Conservation (phyloP, 345 rosid genomes). For the Moricandia arvensis region DNA sequence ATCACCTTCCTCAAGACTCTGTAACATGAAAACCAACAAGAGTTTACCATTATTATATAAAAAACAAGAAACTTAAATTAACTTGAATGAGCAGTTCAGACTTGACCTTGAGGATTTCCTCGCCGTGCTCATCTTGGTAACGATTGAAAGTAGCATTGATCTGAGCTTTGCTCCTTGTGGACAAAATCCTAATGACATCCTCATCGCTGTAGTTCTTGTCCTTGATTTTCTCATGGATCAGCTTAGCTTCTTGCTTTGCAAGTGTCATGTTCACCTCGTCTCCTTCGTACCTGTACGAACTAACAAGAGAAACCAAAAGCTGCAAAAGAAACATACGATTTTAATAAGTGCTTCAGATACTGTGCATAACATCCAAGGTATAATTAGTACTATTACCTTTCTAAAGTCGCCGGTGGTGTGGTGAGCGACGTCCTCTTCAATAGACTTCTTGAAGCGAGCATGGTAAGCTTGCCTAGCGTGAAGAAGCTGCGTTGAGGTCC, state of each 20-base stretch:
- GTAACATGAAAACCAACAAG: conserved; percentile 5
- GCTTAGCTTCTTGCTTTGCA: conserved; percentile 71
- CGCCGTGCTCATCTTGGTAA: conserved; percentile 63
- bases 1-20: conserved; percentile 60
- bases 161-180: conserved; percentile 73
- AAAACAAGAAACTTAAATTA: not conserved
- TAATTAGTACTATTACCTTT: conserved; percentile 42
- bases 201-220: conserved; percentile 62
- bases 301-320: conserved; percentile 74
- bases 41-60: not conserved
- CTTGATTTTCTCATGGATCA: conserved; percentile 61
- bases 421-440: conserved; percentile 81
- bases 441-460: conserved; percentile 65
- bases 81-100: not conserved
- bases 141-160: conserved; percentile 72
- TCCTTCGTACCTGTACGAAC: conserved; percentile 69
- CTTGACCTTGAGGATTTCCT: conserved; percentile 61
- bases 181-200: conserved; percentile 62
- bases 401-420: conserved; percentile 69
- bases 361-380: not conserved
- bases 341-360: not conserved
- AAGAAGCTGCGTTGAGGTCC: conserved; percentile 56
- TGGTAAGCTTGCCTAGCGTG: conserved; percentile 70
- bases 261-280: conserved; percentile 68
- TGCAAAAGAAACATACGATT: conserved; percentile 26